Evolutionary conservation across 1,284 basidiomycete species (phyloP).

Genomic region (Phylloboletellus chloephorus): DNA sequence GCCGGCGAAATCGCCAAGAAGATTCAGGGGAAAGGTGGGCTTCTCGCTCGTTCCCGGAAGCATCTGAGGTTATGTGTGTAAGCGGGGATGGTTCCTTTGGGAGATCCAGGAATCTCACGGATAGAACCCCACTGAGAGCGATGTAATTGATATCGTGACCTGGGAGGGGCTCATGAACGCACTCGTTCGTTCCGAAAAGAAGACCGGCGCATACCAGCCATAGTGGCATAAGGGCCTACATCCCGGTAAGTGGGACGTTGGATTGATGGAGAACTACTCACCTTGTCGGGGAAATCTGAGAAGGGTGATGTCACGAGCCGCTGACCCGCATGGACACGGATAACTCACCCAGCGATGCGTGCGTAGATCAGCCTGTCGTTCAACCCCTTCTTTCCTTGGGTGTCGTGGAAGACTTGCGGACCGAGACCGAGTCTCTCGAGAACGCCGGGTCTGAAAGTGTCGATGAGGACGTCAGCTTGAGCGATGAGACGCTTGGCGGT

Average conservation of each 20-base stretch:
- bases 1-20: conserved; percentile 80
- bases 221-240: conserved; percentile 57
- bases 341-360: conserved; percentile 56
- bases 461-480: conserved; percentile 75
- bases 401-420: conserved; percentile 65
- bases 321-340: neutral
- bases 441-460: conserved; percentile 80
- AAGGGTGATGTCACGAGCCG: neutral
- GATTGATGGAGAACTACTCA: conserved; percentile 23
- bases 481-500: conserved; percentile 56
- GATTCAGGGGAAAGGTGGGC: conserved; percentile 70
- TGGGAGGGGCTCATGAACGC: conserved; percentile 25
- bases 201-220: conserved; percentile 50
- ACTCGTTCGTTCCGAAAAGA: conserved; percentile 1
- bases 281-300: conserved; percentile 56
- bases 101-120: conserved; percentile 40
- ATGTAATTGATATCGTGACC: conserved; percentile 85
- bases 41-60: conserved; percentile 60
- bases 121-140: conserved; percentile 73
- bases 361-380: conserved; percentile 63
- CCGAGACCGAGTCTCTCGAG: conserved; percentile 75
- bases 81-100: conserved; percentile 1
- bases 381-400: conserved; percentile 39
- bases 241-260: conserved; percentile 15
- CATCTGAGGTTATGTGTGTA: conserved; percentile 41